These are phyloP conservation scores for Pestalotiopsis sp. DNA, from an alignment of 2,329 filamentous ascomycete species.

Conservation along the genomic window DNA sequence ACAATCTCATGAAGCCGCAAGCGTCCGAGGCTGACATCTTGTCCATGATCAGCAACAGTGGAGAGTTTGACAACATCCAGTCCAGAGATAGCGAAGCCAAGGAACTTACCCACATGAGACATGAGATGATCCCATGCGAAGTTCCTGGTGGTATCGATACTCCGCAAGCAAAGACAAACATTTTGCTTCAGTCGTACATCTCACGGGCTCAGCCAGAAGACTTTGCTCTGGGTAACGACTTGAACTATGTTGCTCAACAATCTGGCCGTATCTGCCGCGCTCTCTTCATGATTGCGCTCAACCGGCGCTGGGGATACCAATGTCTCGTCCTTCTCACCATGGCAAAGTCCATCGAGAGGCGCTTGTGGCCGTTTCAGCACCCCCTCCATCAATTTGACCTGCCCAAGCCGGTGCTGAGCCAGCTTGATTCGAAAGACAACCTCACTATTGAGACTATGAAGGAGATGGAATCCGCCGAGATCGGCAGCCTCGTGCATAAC, in stretches of 20 bases:
- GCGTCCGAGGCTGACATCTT: constrained; percentile 90
- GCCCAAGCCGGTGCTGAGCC: constrained; percentile 78
- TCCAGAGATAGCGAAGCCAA: constrained; percentile 87
- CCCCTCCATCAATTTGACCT: constrained; percentile 95
- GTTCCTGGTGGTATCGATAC: constrained; percentile 73
- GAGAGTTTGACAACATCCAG: constrained; percentile 97
- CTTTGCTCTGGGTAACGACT: constrained; percentile 90
- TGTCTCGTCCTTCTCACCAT: constrained; percentile 88
- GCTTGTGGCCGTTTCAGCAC: constrained; percentile 93
- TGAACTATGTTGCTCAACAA: constrained; percentile 94
- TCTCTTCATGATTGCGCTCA: constrained; percentile 95
- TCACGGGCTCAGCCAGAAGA: constrained; percentile 87
- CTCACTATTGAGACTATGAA: constrained; percentile 80
- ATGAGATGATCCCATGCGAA: constrained; percentile 75
- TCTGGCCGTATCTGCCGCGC: constrained; percentile 92
- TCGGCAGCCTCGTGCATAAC: constrained; percentile 90
- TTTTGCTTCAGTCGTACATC: constrained; percentile 91
- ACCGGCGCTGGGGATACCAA: constrained; percentile 93
- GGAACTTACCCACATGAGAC: constrained; percentile 76
- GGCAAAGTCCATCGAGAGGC: constrained; percentile 96
- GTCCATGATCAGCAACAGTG: constrained; percentile 96
- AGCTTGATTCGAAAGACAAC: constrained; percentile 80
- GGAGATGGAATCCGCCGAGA: constrained; percentile 92
- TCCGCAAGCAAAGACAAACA: constrained; percentile 91
- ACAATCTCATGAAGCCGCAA: constrained; percentile 85